Conservation (phyloP, 2,329 filamentous ascomycete genomes). For the Penicillium corylophilum region DNA sequence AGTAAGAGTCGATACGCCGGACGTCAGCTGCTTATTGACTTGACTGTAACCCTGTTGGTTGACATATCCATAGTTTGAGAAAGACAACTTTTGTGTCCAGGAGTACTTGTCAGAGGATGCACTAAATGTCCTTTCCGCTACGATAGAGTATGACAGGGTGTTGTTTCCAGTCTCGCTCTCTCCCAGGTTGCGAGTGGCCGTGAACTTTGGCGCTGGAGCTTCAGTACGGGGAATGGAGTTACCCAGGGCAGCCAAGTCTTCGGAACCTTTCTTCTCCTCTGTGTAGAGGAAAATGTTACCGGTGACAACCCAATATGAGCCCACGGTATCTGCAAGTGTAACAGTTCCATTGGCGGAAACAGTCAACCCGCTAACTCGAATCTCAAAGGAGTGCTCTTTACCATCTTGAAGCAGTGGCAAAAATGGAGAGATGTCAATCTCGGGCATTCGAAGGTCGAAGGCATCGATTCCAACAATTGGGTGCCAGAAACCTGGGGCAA, state of each 20-base stretch:
- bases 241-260: constrained; percentile 1
- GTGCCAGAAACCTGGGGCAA: constrained; percentile 73
- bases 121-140: constrained; percentile 56
- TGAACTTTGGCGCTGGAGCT: constrained; percentile 48
- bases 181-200: constrained; percentile 40
- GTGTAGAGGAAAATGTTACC: constrained; percentile 82
- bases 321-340: constrained; percentile 55
- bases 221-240: constrained; percentile 27
- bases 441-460: constrained; percentile 74
- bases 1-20: constrained; percentile 39
- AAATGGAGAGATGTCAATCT: constrained; percentile 80
- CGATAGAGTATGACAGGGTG: constrained; percentile 59
- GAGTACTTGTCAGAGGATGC: constrained; percentile 50
- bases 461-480: constrained; percentile 76
- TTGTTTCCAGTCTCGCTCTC: constrained; percentile 52
- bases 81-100: constrained; percentile 62
- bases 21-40: constrained; percentile 51
- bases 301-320: constrained; percentile 71
- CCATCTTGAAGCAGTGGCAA: constrained; percentile 68
- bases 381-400: constrained; percentile 63
- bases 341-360: constrained; percentile 53
- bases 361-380: constrained; percentile 65
- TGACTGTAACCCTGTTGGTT: constrained; percentile 57
- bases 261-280: constrained; percentile 40
- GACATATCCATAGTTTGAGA: constrained; percentile 56